A percentile compares a stretch with the other conserved stretches of the same genome.
Conservation (phyloP, 305 asterid species). For the Solanum aculeatissimum region DNA sequence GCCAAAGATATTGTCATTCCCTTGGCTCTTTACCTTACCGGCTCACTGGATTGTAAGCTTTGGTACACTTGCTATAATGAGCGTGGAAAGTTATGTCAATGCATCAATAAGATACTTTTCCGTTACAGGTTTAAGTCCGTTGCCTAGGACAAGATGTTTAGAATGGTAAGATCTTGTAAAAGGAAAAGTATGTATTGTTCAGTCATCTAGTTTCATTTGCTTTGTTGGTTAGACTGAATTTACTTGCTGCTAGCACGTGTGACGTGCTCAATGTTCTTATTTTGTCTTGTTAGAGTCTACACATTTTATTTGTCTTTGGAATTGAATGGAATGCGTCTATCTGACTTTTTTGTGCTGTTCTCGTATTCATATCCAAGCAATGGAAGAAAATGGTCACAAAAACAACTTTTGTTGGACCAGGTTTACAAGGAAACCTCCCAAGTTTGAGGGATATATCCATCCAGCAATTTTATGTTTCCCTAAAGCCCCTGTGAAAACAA, state of each 20-base stretch:
- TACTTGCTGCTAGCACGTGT: background rate
- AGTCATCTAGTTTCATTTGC: background rate
- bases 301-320: background rate
- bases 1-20: constrained; percentile 43
- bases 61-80: background rate
- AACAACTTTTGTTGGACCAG: constrained; percentile 62
- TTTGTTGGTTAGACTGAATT: background rate
- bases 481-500: constrained; percentile 70
- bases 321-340: background rate
- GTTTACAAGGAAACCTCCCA: constrained; percentile 75
- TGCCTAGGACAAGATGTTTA: constrained; percentile 93
- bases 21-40: background rate
- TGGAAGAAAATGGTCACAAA: constrained; percentile 92
- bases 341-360: background rate
- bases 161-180: constrained; percentile 78
- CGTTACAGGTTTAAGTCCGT: constrained; percentile 63
- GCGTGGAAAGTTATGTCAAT: background rate
- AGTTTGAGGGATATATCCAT: constrained; percentile 69
- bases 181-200: constrained; percentile 46
- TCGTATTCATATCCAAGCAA: constrained; percentile 52
- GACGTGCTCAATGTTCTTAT: background rate
- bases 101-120: background rate
- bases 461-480: constrained; percentile 66
- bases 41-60: background rate
- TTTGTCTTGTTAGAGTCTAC: background rate